These are phyloP conservation scores for Ogataea hybrid DNA, from an alignment of 1,139 yeast species.

Conservation along the genomic window DNA sequence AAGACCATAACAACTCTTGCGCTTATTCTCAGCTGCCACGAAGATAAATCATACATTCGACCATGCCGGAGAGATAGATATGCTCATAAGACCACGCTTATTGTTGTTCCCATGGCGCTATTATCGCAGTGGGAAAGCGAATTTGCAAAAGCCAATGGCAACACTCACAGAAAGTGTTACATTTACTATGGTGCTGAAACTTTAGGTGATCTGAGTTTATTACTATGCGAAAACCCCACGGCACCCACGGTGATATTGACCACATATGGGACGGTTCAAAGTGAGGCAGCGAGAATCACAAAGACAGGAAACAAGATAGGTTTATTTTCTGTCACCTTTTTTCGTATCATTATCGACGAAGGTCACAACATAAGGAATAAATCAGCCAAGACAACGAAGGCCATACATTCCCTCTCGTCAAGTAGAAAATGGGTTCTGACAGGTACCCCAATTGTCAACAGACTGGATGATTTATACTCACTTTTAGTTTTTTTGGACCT, in stretches of 20 bases:
- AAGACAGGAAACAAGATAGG: conserved; percentile 44
- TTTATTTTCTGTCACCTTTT: conserved; percentile 69
- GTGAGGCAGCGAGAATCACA: conserved; percentile 51
- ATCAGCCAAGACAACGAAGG: conserved; percentile 75
- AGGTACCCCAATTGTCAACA: conserved; percentile 91
- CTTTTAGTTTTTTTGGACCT: conserved; percentile 70
- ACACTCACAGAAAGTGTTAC: conserved; percentile 42
- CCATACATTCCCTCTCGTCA: conserved; percentile 65
- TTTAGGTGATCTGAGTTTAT: conserved; percentile 43
- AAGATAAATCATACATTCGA: conserved; percentile 35
- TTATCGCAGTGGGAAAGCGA: conserved; percentile 91
- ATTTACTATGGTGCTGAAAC: conserved; percentile 75
- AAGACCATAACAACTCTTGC: conserved; percentile 86
- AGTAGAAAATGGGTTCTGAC: conserved; percentile 82
- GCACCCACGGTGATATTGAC: conserved; percentile 80
- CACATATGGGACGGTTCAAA: conserved; percentile 83
- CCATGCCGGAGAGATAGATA: conserved; percentile 35
- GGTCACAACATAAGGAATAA: conserved; percentile 89
- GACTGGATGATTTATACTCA: conserved; percentile 83
- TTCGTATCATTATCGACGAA: conserved; percentile 83
- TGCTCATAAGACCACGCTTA: conserved; percentile 71
- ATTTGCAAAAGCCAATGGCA: conserved; percentile 56
- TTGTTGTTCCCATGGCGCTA: conserved; percentile 89
- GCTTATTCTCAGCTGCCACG: conserved; percentile 62
- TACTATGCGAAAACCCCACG: conserved; percentile 39